phyloP scores from a whole-genome alignment of 192 early-diverging fungal species.

The Jimgerdemannia flammicorona region DNA sequence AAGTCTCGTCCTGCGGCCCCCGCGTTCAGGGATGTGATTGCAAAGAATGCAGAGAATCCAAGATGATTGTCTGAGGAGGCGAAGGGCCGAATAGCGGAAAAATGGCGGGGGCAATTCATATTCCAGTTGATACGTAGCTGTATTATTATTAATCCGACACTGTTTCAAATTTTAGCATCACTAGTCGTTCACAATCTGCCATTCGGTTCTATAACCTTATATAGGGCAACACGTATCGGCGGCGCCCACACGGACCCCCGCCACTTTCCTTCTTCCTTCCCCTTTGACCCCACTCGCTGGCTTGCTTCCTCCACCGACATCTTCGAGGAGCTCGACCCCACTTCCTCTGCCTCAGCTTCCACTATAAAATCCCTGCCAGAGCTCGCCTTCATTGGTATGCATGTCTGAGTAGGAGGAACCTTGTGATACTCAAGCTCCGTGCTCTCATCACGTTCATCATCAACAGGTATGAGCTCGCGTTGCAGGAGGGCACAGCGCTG shows the following conservation, averaged over 20 bases:
- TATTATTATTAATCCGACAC: no score
- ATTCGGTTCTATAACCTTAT: no score
- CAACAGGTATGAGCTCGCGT: slow-evolving; percentile 16
- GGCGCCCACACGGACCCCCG: slow-evolving; percentile 27
- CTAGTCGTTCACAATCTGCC: background rate
- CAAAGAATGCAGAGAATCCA: slow-evolving; percentile 37
- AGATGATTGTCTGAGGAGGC: slow-evolving; percentile 37
- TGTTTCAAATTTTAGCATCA: no score
- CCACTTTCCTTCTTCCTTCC: slow-evolving; percentile 26
- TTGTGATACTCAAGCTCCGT: slow-evolving; percentile 47
- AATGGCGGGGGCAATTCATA: no score
- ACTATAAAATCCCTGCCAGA: background rate
- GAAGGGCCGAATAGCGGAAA: background rate
- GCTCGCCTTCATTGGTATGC: slow-evolving; percentile 45
- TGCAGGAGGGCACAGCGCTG: background rate
- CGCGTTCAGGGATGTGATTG: no score
- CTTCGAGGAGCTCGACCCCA: background rate
- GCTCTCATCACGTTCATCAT: slow-evolving; percentile 39
- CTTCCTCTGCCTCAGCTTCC: background rate
- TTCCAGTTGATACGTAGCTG: slow-evolving; percentile 27
- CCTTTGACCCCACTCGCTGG: slow-evolving; percentile 26
- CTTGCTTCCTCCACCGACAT: background rate
- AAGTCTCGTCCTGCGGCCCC: no score
- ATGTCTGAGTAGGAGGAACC: slow-evolving; percentile 38
- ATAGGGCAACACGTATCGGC: slow-evolving; percentile 6